Evolutionary conservation across 805 yeast species (phyloP), one percentile per base, ranked within the genome.

Genomic region (Monosporozyma solicola): DNA sequence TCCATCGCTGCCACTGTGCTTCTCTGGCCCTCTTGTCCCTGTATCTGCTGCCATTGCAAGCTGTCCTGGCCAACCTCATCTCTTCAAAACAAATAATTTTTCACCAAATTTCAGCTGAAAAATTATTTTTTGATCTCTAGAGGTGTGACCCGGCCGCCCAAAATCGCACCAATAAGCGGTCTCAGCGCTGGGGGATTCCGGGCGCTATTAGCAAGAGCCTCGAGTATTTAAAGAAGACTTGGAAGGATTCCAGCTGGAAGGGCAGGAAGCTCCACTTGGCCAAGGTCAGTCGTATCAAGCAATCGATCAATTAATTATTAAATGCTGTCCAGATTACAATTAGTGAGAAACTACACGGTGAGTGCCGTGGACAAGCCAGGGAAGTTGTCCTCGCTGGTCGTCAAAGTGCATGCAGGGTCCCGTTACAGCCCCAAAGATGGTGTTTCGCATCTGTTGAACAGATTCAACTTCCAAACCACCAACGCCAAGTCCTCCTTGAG

Each of bases 401-500:
- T 92, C 55, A 83, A 85, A 57, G 84, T 92, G 61, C 84, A 84
- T 65, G 95, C 87, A 58, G 98, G 98, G 60, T 81, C 97, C 54
- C 85, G 94, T 70, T 78, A 75, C 62, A 75, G 81, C 52, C 61
- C 78, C 49, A 72, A 79, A 57, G 84, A 91, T 53, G 99, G 98
- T 74, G 73, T 85, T 60, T 78, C 97, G 47, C 97, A 92, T 72
- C 74, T 90, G 59, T 78, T 91, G 65, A 80, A 92, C 65, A 81
- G 89, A 72, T 90, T 82, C 72, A 85, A 84, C 64, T 94, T 85
- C 77, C 81, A 85, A 68, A 84, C 86, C 78, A 89, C 96, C 53
- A 77, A 77, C 57, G 71, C 81, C 62, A 88, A 89, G 72, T 85
- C 97, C 20, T 96, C 94, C 25, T 79, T 94, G 69, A 87, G 98